Conservation (phyloP, 2,329 filamentous ascomycete species). For the Exserohilum rostratum region DNA sequence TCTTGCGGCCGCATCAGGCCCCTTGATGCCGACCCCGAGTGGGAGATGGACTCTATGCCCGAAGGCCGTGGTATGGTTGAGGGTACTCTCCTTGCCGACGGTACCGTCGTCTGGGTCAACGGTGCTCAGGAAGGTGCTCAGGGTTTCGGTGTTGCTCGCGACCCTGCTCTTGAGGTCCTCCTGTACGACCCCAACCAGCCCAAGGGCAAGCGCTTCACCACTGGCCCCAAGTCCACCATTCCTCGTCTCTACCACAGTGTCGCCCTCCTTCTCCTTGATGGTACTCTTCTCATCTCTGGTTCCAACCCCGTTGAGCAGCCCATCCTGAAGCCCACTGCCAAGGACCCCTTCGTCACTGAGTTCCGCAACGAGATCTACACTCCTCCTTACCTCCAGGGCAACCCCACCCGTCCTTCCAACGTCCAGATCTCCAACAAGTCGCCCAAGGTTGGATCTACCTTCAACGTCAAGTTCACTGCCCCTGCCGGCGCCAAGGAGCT, state of each 20-base stretch:
- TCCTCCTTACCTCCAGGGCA: conserved; percentile 64
- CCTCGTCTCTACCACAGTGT: conserved; percentile 65
- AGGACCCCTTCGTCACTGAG: conserved; percentile 62
- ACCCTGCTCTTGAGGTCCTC: conserved; percentile 62
- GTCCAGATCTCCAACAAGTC: conserved; percentile 54
- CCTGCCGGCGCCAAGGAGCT: conserved; percentile 52
- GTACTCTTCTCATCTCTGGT: conserved; percentile 64
- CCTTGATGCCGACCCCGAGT: conserved; percentile 55
- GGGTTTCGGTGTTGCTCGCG: conserved; percentile 63
- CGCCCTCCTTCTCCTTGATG: conserved; percentile 64
- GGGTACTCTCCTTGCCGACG: conserved; percentile 64
- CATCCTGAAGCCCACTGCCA: conserved; percentile 52
- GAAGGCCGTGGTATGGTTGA: conserved; percentile 66
- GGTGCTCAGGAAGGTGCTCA: conserved; percentile 64
- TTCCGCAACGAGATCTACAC: conserved; percentile 68
- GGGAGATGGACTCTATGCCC: conserved; percentile 66
- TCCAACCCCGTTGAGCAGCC: conserved; percentile 67
- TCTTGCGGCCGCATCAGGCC: conserved; percentile 64
- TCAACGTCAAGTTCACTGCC: conserved; percentile 57
- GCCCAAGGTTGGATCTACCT: conserved; percentile 52
- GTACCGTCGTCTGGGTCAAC: conserved; percentile 67
- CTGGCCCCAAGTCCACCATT: conserved; percentile 53
- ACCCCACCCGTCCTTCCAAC: conserved; percentile 58
- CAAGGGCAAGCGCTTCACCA: conserved; percentile 58
- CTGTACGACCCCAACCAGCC: conserved; percentile 63